These are phyloP conservation scores for Diplodia intermedia DNA, from an alignment of 2,329 filamentous ascomycete species.

Conservation along the genomic window DNA sequence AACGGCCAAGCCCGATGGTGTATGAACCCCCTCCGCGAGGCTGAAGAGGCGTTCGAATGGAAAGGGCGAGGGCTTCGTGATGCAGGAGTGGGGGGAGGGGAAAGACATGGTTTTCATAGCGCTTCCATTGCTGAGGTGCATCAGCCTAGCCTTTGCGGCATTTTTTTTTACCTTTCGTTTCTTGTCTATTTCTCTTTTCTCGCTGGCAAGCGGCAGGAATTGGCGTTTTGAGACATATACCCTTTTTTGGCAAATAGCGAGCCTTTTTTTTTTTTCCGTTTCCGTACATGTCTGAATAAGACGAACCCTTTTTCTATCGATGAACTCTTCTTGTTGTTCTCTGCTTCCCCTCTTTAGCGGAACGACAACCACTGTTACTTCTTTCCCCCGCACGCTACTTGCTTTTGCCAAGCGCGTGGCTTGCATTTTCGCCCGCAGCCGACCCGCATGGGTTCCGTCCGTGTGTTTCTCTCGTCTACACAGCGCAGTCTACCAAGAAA, in stretches of 20 bases:
- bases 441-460: background rate
- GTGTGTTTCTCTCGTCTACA: background rate
- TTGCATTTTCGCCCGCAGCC: background rate
- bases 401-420: background rate
- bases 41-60: conserved; percentile 5
- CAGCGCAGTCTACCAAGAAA: no score
- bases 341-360: background rate
- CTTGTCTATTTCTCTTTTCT: background rate
- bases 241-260: conserved; percentile 15
- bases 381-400: background rate
- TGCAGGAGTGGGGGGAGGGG: conserved; percentile 7
- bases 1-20: conserved; percentile 42
- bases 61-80: background rate
- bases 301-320: background rate
- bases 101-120: background rate
- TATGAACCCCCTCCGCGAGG: conserved; percentile 37
- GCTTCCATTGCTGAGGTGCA: background rate
- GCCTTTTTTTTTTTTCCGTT: background rate
- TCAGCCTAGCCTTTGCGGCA: conserved; percentile 15
- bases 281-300: background rate
- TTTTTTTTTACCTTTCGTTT: background rate
- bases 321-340: background rate
- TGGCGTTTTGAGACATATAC: conserved; percentile 26
- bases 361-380: background rate
- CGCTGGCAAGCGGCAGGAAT: conserved; percentile 5